A percentile compares a stretch with the other conserved stretches of the same genome.
These are phyloP conservation scores for Mallotus japonicus DNA, from an alignment of 441 rosid genomes.

Conservation along the genomic window DNA sequence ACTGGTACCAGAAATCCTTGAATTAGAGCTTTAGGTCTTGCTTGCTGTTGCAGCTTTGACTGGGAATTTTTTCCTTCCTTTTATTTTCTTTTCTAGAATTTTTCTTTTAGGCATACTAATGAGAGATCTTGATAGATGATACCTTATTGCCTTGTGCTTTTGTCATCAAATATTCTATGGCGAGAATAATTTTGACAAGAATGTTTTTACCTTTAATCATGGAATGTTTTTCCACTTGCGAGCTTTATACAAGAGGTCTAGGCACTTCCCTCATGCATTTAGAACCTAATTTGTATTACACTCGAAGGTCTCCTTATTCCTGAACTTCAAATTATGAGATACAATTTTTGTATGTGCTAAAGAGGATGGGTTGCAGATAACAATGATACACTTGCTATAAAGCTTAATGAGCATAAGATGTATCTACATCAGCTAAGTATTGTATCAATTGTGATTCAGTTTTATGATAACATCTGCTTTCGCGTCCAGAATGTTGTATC, in stretches of 20 bases:
- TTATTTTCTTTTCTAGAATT: background rate
- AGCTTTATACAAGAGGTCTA: background rate
- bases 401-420: background rate
- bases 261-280: background rate
- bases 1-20: background rate
- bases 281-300: too few species aligned
- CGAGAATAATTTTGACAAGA: background rate
- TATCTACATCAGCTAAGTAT: background rate
- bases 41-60: background rate
- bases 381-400: background rate
- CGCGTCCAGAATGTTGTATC: background rate
- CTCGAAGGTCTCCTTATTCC: background rate
- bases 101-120: background rate
- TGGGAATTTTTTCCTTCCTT: too few species aligned
- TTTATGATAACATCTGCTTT: background rate
- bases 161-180: background rate
- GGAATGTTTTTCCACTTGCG: background rate
- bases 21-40: background rate
- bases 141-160: background rate
- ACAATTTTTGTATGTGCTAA: background rate
- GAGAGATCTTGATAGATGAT: too few species aligned
- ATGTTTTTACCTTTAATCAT: background rate
- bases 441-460: background rate
- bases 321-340: background rate
- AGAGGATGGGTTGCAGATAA: background rate